Base-by-base conservation (phyloP, 2,329 filamentous ascomycete species). In the Cylindrodendrum hubeiense region DNA sequence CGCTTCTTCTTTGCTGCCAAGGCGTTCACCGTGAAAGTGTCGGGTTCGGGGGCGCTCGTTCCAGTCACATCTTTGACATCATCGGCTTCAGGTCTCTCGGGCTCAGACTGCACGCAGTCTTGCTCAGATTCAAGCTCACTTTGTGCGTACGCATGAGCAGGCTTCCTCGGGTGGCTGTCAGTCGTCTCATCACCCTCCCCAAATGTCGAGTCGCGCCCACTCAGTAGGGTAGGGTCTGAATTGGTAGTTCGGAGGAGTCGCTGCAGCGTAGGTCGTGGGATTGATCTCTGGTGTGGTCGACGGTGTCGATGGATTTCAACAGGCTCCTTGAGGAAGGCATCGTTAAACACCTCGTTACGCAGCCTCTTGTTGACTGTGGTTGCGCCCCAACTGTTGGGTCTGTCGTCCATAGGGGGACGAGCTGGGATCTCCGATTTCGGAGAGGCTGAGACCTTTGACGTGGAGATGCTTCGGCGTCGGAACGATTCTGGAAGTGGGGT, bases 301-400 rank as follows among this genome's bases (percentile, higher is more conserved):
- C 91, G 90, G 65, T 94, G 91, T 66, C 92, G 91, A 72, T 95
- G 93, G 72, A 91, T 83, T n/a, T 93, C 91, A 65, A 97, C 92
- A 0, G 92, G 90, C 57, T 94, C 92, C 64, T 94, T 93, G 46
- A 94, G 84, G 75, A 98, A 98, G 0, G 95, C 95, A 76, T 98
- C 95, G 41, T 94, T 93, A 75, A 98, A 91, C 1, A 98, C 94
- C 78, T 97, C 93, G 76, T 97, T 95, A 65, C 95, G 91, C 41
- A 98, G 81, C 64, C 91, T 90, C 73, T 93, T 92, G 77, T 98
- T 98, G 63, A 98, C 93, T 22, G 92, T 95, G 0, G 95, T 98
- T 17, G 94, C 94, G 8, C 95, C 95, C 95, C 95, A 98, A 74
- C 89, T 90, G 69, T 88, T 88, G 8, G 88, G 86, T 21, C 86